A percentile compares a stretch with the other conserved stretches of the same genome.
Evolutionary conservation across 2,329 filamentous ascomycete genomes (phyloP).

Genomic region (Phialophora expanda): DNA sequence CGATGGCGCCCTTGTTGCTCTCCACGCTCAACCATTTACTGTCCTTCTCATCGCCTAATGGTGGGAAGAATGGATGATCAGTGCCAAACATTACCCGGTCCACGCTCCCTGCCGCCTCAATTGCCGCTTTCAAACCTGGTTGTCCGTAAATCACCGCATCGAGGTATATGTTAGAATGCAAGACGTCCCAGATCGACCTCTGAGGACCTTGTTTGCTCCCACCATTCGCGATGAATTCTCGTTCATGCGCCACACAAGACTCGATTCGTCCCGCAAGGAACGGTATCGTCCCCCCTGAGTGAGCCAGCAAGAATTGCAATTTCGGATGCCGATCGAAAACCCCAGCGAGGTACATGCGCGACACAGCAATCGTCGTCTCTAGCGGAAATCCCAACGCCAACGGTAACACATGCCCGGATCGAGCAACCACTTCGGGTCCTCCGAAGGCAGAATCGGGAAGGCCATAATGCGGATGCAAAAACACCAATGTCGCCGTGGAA

Average conservation of each 20-base stretch:
- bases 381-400: constrained; percentile 86
- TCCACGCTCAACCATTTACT: constrained; percentile 54
- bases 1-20: constrained; percentile 54
- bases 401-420: constrained; percentile 85
- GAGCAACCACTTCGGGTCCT: constrained; percentile 69
- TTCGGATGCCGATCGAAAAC: constrained; percentile 77
- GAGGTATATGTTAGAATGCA: constrained; percentile 79
- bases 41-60: constrained; percentile 42
- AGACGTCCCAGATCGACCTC: constrained; percentile 66
- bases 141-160: constrained; percentile 68
- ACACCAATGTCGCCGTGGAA: constrained; percentile 68
- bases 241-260: constrained; percentile 83
- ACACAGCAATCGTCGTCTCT: constrained; percentile 89
- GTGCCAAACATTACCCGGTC: constrained; percentile 51
- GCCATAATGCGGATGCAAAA: constrained; percentile 91
- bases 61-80: constrained; percentile 54
- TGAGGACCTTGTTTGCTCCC: constrained; percentile 64
- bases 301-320: constrained; percentile 78
- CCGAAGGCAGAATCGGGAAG: constrained; percentile 82
- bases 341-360: constrained; percentile 83
- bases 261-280: constrained; percentile 89
- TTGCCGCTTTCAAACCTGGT: constrained; percentile 71
- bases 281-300: constrained; percentile 85
- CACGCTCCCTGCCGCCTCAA: constrained; percentile 66
- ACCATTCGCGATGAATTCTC: constrained; percentile 70